Evolutionary conservation across 768 basidiomycete genomes (phyloP), one percentile per base, ranked within the genome.

Genomic region (Polyporus arcularius): DNA sequence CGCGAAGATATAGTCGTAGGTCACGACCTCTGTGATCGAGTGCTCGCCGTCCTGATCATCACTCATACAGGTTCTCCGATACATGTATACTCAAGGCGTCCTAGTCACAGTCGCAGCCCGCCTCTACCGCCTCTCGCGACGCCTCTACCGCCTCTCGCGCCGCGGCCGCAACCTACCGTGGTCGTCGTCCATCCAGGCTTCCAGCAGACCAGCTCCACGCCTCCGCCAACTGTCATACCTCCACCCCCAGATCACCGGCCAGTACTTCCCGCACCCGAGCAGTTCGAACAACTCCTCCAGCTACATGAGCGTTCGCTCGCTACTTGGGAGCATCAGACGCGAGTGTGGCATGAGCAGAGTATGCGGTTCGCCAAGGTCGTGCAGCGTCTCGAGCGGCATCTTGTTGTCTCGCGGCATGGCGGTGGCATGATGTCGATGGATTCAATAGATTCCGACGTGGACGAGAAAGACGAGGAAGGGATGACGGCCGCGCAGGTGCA

Each of bases 311-410:
- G 35, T n/a, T 42, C 30, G 4, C 38, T 45, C 39, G 26, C 52
- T 18, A 46, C 16, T 12, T 15, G 47, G 21, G 53, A 48, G 39
- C 15, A 21, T 10, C 40, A 32, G 26, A 35, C 40, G 42, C 9
- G 6, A n/a, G 28, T 26, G 10, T 58, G 49, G 57, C 40, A 58
- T 15, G 57, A 52, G 31, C 49, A 51, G 18, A 42, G 40, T 16
- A 58, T 10, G 40, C 40, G 43, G 16, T 26, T 58, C 32, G 32
- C 31, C 14, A 45, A 28, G 7, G 21, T 55, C 21, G 16, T 61
- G 31, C 26, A 45, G 21, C 46, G 49, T 21, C 4, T 60, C n/a
- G 60, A 56, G 54, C 35, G 51, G 42, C 54, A 52, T n/a, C 49
- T 56, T 14, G 6, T 38, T 15, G 9, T 39, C 42, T 26, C 38